phyloP scores from a whole-genome alignment of 805 yeast species.

The Kodamaea kaohsiungensis region DNA sequence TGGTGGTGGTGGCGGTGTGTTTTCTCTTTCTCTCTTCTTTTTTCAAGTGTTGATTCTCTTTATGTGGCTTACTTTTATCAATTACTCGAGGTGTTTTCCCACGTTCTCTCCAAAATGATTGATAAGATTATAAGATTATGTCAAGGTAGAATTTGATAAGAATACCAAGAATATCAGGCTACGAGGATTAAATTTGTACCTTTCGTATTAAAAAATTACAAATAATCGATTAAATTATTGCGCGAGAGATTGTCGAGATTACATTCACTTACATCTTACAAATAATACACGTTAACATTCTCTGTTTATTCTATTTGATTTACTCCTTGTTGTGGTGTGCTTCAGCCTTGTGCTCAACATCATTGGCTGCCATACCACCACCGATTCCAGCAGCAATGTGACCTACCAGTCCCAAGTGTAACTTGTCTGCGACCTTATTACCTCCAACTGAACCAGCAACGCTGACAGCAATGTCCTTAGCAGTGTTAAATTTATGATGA shows the following conservation, averaged over 20 bases:
- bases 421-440: slow-evolving; percentile 37
- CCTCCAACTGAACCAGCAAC: slow-evolving; percentile 42
- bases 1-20: not conserved
- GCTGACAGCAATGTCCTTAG: slow-evolving; percentile 35
- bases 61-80: too few relatives aligned
- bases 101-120: not conserved
- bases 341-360: slow-evolving; percentile 35
- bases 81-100: not conserved
- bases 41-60: too few relatives aligned
- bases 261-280: too few relatives aligned
- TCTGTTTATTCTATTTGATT: not conserved
- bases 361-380: slow-evolving; percentile 35
- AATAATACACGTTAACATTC: too few relatives aligned
- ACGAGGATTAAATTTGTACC: not conserved
- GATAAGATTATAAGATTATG: too few relatives aligned
- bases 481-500: slow-evolving; percentile 16
- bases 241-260: too few relatives aligned
- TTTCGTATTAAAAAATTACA: too few relatives aligned
- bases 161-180: too few relatives aligned
- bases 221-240: too few relatives aligned
- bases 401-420: slow-evolving; percentile 32
- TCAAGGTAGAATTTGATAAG: too few relatives aligned
- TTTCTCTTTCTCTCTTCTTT: too few relatives aligned
- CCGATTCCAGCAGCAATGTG: slow-evolving; percentile 35
- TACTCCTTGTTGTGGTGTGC: slow-evolving; percentile 11